Percentiles rank a stretch among this genome's conserved stretches.
phyloP scores from a whole-genome alignment of 2,329 filamentous ascomycete genomes.

The Trichophyton mentagrophytes region DNA sequence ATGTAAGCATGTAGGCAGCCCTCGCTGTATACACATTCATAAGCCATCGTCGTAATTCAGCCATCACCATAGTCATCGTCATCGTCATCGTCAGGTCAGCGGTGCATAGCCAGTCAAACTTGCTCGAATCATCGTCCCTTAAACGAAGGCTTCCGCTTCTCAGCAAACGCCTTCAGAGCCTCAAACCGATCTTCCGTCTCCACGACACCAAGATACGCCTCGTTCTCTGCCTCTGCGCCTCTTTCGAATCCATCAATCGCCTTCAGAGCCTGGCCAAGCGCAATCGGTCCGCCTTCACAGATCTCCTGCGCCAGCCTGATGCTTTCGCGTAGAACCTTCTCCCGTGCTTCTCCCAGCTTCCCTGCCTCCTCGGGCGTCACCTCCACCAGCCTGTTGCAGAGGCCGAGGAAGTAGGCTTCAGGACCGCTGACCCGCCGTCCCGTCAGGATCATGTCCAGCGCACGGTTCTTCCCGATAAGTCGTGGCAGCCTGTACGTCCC shows the following conservation, averaged over 20 bases:
- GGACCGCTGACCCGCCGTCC: slow-evolving; percentile 70
- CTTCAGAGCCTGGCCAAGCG: slow-evolving; percentile 63
- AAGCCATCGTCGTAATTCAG: background rate
- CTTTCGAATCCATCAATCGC: slow-evolving; percentile 57
- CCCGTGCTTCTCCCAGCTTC: slow-evolving; percentile 48
- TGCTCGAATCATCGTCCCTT: slow-evolving; percentile 34
- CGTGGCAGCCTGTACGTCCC: slow-evolving; percentile 78
- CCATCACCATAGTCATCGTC: slow-evolving; percentile 12
- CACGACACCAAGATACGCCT: slow-evolving; percentile 73
- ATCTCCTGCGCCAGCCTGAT: slow-evolving; percentile 71
- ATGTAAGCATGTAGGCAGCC: background rate
- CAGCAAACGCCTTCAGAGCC: slow-evolving; percentile 71
- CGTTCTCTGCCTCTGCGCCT: slow-evolving; percentile 67
- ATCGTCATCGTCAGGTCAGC: slow-evolving; percentile 13
- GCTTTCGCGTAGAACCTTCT: slow-evolving; percentile 59
- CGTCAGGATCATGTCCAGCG: slow-evolving; percentile 82
- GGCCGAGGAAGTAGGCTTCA: slow-evolving; percentile 82
- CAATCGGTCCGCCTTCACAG: slow-evolving; percentile 78
- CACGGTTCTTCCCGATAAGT: slow-evolving; percentile 65
- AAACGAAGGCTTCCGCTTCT: slow-evolving; percentile 61
- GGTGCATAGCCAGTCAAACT: too few species aligned
- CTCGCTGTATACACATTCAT: background rate
- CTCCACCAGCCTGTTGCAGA: slow-evolving; percentile 84
- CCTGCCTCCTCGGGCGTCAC: slow-evolving; percentile 44
- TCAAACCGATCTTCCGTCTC: slow-evolving; percentile 77